Evolutionary conservation across 495 filamentous ascomycete species (phyloP).

Genomic region (Penicillium coprophilum): DNA sequence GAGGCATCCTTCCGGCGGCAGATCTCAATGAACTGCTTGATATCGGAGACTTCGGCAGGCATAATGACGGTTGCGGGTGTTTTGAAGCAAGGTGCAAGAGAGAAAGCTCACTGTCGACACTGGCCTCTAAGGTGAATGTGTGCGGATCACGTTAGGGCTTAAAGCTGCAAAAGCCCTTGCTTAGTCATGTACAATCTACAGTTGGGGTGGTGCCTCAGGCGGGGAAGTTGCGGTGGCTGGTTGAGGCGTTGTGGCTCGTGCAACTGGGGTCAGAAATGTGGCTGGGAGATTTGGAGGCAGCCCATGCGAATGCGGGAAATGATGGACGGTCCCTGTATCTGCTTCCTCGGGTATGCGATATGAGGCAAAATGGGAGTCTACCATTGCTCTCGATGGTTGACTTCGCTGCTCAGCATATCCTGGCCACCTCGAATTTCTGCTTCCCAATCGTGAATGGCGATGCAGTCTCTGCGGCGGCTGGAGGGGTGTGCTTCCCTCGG

Average conservation of each 20-base stretch:
- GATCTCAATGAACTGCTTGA: constrained; percentile 99
- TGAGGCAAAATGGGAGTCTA: background rate
- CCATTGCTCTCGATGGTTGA: constrained; percentile 3
- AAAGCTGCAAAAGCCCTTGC: constrained; percentile 21
- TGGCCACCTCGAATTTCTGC: background rate
- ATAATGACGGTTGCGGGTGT: constrained; percentile 56
- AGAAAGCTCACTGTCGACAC: constrained; percentile 22
- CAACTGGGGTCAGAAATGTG: background rate
- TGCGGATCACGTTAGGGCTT: constrained; percentile 42
- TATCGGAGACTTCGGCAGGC: constrained; percentile 97
- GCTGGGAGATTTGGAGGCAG: background rate
- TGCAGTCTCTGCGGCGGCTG: constrained; percentile 3
- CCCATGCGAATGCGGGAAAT: background rate
- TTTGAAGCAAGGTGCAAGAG: constrained; percentile 20
- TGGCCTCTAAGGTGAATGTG: constrained; percentile 18
- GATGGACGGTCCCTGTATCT: background rate
- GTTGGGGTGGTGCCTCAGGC: constrained; percentile 7
- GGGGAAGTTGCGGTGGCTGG: constrained; percentile 2
- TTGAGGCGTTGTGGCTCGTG: background rate
- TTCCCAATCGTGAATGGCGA: constrained; percentile 17
- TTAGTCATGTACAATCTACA: constrained; percentile 14
- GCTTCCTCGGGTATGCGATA: constrained; percentile 1
- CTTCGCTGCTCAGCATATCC: constrained; percentile 1
- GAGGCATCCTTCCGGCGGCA: constrained; percentile 97
- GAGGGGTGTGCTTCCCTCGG: background rate